Conservation (phyloP, 2,329 filamentous ascomycete species). For the Aschersonia sp. region DNA sequence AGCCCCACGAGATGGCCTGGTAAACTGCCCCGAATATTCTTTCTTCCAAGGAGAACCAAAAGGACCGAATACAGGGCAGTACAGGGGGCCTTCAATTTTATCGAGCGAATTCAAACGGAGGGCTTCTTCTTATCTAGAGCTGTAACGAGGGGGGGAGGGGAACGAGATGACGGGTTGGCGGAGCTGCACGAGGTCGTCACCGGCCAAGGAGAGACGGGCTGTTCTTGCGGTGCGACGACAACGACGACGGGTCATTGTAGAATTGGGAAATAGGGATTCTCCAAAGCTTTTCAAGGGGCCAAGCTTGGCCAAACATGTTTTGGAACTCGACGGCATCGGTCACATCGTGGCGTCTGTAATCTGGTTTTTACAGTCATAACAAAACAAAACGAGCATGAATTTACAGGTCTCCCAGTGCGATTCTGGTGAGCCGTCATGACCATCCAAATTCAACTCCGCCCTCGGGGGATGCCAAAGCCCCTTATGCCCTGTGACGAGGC, state of each 20-base stretch:
- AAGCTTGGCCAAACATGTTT: constrained; percentile 50
- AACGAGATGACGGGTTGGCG: constrained; percentile 1
- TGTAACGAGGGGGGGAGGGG: too few species aligned
- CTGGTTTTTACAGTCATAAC: constrained; percentile 48
- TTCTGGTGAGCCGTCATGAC: too few species aligned
- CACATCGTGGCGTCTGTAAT: constrained; percentile 53
- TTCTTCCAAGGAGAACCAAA: too few species aligned
- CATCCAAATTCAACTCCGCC: too few species aligned
- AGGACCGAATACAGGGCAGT: too few species aligned
- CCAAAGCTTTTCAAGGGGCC: constrained; percentile 28
- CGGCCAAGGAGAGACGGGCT: not conserved
- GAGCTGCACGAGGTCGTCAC: constrained; percentile 2
- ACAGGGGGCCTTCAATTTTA: too few species aligned
- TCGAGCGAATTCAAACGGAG: too few species aligned
- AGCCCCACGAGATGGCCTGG: constrained; percentile 99
- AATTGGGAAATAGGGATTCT: constrained; percentile 22
- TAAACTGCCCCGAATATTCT: constrained; percentile 31
- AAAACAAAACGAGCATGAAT: constrained; percentile 15
- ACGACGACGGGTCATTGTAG: constrained; percentile 20
- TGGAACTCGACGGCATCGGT: constrained; percentile 49
- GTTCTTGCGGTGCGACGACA: constrained; percentile 2
- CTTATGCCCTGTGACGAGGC: too few species aligned
- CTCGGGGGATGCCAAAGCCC: too few species aligned
- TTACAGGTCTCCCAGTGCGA: not conserved
- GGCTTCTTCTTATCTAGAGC: too few species aligned